Conservation (phyloP, 2,329 filamentous ascomycete species). For the Diaporthe vexans region DNA sequence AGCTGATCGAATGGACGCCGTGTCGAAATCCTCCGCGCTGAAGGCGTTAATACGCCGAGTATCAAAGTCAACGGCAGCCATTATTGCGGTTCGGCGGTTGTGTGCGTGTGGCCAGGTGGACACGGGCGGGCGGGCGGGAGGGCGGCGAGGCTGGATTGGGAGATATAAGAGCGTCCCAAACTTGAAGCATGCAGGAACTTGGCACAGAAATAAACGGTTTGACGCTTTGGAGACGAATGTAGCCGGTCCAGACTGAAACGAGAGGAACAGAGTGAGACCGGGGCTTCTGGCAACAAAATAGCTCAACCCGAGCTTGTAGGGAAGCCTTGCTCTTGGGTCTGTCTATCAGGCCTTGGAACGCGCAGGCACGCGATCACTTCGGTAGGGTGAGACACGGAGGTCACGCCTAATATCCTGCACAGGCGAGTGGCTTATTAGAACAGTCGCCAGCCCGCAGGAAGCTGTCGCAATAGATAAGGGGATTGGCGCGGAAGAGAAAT, state of each 20-base stretch:
- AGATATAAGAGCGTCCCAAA: conserved; percentile 3
- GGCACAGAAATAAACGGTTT: background rate
- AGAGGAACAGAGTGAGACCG: background rate
- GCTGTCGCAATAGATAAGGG: conserved; percentile 33
- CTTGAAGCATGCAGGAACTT: conserved; percentile 21
- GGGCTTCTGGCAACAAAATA: conserved; percentile 27
- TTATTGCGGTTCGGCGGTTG: conserved; percentile 15
- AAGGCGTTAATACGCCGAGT: conserved; percentile 33
- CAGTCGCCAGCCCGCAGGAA: conserved; percentile 23
- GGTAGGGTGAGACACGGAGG: conserved; percentile 37
- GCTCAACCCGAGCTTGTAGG: conserved; percentile 24
- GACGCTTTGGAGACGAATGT: conserved; percentile 2
- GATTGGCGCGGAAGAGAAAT: background rate
- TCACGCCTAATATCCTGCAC: conserved; percentile 33
- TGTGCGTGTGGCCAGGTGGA: conserved; percentile 10
- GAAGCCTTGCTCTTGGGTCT: conserved; percentile 18
- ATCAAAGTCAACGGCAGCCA: conserved; percentile 39
- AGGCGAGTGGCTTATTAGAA: conserved; percentile 17
- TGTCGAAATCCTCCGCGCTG: conserved; percentile 72
- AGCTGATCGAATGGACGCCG: conserved; percentile 74
- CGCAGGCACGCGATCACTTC: conserved; percentile 40
- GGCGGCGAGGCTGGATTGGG: conserved; percentile 23
- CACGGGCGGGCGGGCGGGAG: background rate
- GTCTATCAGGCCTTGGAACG: conserved; percentile 35
- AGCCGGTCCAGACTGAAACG: conserved; percentile 3